Base-by-base conservation (phyloP, 331 rosid species). In the Pyracantha coccinea region DNA sequence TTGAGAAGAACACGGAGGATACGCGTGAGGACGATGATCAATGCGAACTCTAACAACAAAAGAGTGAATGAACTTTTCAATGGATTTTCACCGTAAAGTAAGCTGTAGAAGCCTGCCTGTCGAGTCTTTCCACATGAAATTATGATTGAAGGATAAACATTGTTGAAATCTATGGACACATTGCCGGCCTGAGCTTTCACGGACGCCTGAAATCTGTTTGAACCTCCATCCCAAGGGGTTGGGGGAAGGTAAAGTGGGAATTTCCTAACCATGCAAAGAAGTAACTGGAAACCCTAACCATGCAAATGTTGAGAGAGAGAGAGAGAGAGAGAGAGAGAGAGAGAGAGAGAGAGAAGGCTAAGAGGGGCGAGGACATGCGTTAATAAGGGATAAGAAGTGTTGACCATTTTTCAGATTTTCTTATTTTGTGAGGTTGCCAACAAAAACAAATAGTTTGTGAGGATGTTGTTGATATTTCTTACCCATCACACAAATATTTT, bases 21-120 rank as follows among this genome's bases (percentile, higher is more conserved):
- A 35, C 80, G 90, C 12, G 80, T 79, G 74, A 76, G 29, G 35
- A 68, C 0, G 68, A 78, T 15, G 62, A 91, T 47, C 25, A 88
- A 58, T 2, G 66, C 0, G 29, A 88, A 64, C 16, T 89, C 81
- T 7, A 91, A 65, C 69, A 91, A 16, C 4, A 91, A 2, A 1
- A 75, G 4, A 1, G 90, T 35, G 76, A 89, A 91, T 27, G 83
- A 31, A 59, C 54, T 74, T 23, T 23, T 3, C 5, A 88, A n/a
- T 17, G 90, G 90, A 24, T 66, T 85, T 25, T 71, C 89, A 16
- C 93, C 90, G 57, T 31, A 27, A 50, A 87, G 86, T 13, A 87
- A 2, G 7, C 88, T 83, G 50, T n/a, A 54, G 8, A 15, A 12
- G 74, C 74, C 24, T 72, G 1, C 28, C 71, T 25, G 13, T 41